Conservation (phyloP, 768 basidiomycete genomes). For the Tylopilus plumbeoviolaceoides region DNA sequence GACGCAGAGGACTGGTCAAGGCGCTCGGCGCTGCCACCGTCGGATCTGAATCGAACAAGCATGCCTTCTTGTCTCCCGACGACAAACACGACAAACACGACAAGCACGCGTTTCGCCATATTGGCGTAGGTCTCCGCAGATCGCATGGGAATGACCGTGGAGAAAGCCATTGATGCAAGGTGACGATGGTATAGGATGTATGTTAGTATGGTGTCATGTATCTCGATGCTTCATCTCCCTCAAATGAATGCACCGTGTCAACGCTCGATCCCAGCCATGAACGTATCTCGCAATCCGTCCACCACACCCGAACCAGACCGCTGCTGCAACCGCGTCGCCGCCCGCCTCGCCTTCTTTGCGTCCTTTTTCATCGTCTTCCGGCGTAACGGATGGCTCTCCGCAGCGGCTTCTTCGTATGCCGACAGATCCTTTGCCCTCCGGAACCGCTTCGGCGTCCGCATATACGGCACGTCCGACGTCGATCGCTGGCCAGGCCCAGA, state of each 20-base stretch:
- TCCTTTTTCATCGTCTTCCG: constrained; percentile 59
- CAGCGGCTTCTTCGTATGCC: constrained; percentile 48
- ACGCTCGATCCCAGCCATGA: constrained; percentile 13
- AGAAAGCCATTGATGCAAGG: too few species aligned
- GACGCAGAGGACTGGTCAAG: too few species aligned
- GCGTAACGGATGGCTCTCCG: constrained; percentile 44
- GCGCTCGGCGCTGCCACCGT: constrained; percentile 18
- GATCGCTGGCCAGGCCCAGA: not conserved
- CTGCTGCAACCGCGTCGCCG: constrained; percentile 32
- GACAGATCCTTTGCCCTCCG: constrained; percentile 54
- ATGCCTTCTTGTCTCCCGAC: too few species aligned
- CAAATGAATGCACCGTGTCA: too few species aligned
- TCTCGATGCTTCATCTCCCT: too few species aligned
- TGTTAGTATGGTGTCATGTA: too few species aligned
- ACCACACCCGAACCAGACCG: constrained; percentile 5
- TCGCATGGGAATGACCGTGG: too few species aligned
- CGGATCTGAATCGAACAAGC: constrained; percentile 4
- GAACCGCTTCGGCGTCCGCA: constrained; percentile 51
- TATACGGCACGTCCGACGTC: not conserved
- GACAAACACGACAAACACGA: too few species aligned
- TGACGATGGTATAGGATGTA: too few species aligned
- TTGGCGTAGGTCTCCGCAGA: too few species aligned
- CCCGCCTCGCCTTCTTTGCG: constrained; percentile 58
- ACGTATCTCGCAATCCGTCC: constrained; percentile 20
- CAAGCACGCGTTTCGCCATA: too few species aligned